Evolutionary conservation across 257 asterid genomes (phyloP).

Genomic region (Solanum ossicruentum): DNA sequence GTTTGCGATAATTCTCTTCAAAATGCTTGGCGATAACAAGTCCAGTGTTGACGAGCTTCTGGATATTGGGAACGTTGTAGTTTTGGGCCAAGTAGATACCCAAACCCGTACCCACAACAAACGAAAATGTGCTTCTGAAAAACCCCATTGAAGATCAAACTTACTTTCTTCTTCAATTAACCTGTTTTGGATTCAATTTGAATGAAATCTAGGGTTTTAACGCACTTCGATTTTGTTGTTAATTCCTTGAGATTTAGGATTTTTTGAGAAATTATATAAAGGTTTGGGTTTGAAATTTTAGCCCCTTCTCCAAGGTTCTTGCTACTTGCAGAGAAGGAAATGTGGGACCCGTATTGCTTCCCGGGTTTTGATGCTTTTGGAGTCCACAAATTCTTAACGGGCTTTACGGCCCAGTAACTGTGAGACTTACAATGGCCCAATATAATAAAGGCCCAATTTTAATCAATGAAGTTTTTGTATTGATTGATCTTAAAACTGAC

Average conservation of each 20-base stretch:
- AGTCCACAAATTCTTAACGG: not conserved
- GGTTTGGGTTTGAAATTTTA: not conserved
- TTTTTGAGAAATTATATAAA: not conserved
- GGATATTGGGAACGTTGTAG: constrained; percentile 62
- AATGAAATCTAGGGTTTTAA: not conserved
- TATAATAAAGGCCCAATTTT: not conserved
- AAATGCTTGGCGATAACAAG: constrained; percentile 37
- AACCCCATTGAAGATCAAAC: constrained; percentile 15
- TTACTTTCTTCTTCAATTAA: not conserved
- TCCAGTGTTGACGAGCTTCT: constrained; percentile 44
- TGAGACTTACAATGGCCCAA: not conserved
- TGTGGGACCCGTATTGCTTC: not conserved
- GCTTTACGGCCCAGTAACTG: not conserved
- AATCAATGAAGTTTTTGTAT: not conserved
- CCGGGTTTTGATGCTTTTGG: not conserved
- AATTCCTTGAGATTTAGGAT: not conserved
- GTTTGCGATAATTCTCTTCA: constrained; percentile 74
- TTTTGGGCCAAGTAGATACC: constrained; percentile 80
- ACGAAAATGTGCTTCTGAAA: constrained; percentile 35
- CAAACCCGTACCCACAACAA: constrained; percentile 42
- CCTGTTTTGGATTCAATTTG: not conserved
- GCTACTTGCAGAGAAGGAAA: not conserved
- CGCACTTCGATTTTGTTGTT: not conserved
- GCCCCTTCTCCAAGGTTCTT: constrained; percentile 18
- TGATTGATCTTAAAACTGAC: not conserved